These are phyloP conservation scores for Globisporangium nunn DNA, from an alignment of 352 stramenopile species.

Conservation along the genomic window DNA sequence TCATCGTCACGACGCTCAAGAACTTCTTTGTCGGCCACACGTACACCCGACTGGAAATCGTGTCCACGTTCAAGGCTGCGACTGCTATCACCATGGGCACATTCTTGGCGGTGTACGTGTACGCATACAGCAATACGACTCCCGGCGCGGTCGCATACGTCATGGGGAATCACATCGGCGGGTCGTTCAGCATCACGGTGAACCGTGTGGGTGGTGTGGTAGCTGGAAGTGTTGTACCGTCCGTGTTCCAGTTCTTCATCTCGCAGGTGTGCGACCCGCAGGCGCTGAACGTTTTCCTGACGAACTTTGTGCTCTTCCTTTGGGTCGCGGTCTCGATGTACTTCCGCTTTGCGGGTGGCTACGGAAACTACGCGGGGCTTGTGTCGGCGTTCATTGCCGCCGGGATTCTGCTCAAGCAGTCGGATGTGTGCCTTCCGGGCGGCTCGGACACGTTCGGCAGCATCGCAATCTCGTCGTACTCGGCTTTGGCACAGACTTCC, in stretches of 20 bases:
- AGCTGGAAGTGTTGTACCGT: constrained; percentile 37
- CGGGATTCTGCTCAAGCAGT: constrained; percentile 50
- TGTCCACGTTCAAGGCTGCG: constrained; percentile 30
- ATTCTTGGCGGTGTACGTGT: constrained; percentile 37
- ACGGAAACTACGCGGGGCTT: constrained; percentile 31
- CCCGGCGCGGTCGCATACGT: constrained; percentile 35
- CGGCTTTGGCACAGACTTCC: constrained; percentile 65
- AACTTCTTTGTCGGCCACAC: constrained; percentile 24
- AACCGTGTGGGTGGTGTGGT: constrained; percentile 43
- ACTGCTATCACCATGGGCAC: constrained; percentile 27
- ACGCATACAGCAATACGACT: constrained; percentile 31
- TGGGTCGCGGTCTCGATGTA: constrained; percentile 64
- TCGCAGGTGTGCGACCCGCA: constrained; percentile 14
- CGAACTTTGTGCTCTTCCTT: constrained; percentile 37
- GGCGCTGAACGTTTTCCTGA: constrained; percentile 26
- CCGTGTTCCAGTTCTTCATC: constrained; percentile 48
- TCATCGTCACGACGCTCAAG: constrained; percentile 11
- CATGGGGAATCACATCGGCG: constrained; percentile 50
- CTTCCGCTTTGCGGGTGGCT: constrained; percentile 49
- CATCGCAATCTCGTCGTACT: constrained; percentile 67
- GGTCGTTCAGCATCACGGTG: constrained; percentile 44
- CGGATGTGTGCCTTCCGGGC: constrained; percentile 40
- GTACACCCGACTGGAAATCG: constrained; percentile 22
- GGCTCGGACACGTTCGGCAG: constrained; percentile 26
- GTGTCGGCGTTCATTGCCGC: constrained; percentile 45